A percentile compares a stretch with the other conserved stretches of the same genome.
phyloP scores from a whole-genome alignment of 1,139 yeast species.

The Magnusiomyces suaveolens region DNA sequence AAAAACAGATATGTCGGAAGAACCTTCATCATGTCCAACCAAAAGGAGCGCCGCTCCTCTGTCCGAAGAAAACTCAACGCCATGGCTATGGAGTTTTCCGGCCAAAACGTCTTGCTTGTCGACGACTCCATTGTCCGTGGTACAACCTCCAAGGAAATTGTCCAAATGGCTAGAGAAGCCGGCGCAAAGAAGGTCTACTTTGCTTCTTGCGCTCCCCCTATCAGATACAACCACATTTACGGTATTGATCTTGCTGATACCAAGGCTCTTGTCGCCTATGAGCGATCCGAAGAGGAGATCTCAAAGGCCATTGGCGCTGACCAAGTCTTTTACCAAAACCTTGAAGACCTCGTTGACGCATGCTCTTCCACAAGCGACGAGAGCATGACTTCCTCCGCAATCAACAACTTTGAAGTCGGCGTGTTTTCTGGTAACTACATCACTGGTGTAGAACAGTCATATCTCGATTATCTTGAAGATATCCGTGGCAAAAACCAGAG shows the following conservation, averaged over 20 bases:
- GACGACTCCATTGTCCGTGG: constrained; percentile 98
- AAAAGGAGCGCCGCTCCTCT: constrained; percentile 83
- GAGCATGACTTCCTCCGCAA: constrained; percentile 14
- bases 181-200: constrained; percentile 90
- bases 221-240: constrained; percentile 87
- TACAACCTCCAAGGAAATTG: constrained; percentile 91
- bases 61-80: constrained; percentile 94
- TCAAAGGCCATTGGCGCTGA: constrained; percentile 84
- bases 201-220: constrained; percentile 97
- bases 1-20: constrained; percentile 95
- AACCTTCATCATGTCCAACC: constrained; percentile 97
- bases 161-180: constrained; percentile 95
- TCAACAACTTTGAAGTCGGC: constrained; percentile 55
- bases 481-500: constrained; percentile 75
- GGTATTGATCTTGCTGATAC: constrained; percentile 97
- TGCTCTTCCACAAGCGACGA: constrained; percentile 35
- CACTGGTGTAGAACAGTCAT: constrained; percentile 82
- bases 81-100: constrained; percentile 86
- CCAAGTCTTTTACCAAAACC: constrained; percentile 75
- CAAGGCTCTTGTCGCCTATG: constrained; percentile 83
- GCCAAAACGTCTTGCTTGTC: constrained; percentile 77
- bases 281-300: constrained; percentile 63
- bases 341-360: constrained; percentile 72
- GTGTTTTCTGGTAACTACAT: constrained; percentile 93
- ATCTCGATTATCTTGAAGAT: constrained; percentile 70